Conservation (phyloP, 2,329 filamentous ascomycete genomes). For the Cadophora gregata region DNA sequence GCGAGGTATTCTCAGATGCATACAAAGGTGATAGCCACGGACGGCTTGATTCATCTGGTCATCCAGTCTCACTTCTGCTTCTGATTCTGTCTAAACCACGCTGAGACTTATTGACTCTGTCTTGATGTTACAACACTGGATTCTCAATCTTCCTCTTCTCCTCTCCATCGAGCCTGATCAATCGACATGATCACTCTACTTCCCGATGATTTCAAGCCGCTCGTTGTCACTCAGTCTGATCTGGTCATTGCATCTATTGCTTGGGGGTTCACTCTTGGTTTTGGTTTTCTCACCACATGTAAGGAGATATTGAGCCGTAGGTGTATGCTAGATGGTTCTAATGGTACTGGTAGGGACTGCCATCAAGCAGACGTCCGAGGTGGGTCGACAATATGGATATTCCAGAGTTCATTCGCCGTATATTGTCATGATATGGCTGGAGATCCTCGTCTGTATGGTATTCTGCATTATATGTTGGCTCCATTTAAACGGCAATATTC, state of each 20-base stretch:
- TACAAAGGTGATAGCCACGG: background rate
- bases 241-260: conserved; percentile 47
- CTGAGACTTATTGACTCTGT: background rate
- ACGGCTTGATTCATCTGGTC: conserved; percentile 9
- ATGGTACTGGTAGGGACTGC: conserved; percentile 44
- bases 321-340: background rate
- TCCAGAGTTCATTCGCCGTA: conserved; percentile 46
- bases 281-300: conserved; percentile 39
- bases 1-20: background rate
- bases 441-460: conserved; percentile 48
- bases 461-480: conserved; percentile 51
- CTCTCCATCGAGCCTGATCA: conserved; percentile 3
- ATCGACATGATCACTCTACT: conserved; percentile 29
- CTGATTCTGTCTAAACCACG: conserved; percentile 6
- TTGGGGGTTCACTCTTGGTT: conserved; percentile 48
- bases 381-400: conserved; percentile 43
- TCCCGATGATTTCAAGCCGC: conserved; percentile 21
- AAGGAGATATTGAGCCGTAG: background rate
- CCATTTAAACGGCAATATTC: conserved; percentile 47
- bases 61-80: conserved; percentile 4
- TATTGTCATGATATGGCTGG: conserved; percentile 53
- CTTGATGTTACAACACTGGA: background rate
- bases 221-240: conserved; percentile 37
- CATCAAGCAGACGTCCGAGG: conserved; percentile 45
- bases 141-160: background rate